Base-by-base conservation (phyloP, 176 grass and related monocot genomes). In the Lolium multiflorum region DNA sequence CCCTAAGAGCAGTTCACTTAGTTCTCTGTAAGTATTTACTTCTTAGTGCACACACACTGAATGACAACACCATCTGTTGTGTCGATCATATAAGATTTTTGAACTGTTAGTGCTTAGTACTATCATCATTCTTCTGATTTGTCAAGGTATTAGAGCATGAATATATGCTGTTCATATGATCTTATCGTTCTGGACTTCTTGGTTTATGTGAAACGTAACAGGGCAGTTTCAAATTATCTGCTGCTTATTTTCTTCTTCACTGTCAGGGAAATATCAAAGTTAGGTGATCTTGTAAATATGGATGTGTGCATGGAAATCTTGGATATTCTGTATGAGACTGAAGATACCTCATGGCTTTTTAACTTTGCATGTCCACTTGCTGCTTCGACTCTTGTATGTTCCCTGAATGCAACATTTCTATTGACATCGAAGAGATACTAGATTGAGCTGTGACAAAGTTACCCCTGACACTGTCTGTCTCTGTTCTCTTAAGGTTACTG, bases 291-390 rank as follows among this genome's bases (percentile, higher is more conserved):
- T 65, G 49, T 98, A 47, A 84, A 85, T 56, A 69, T 95, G 77
- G 88, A 92, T 77, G 88, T 92, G 56, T 95, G 96, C 86, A 95
- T 94, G 88, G 96, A 98, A 41, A 89, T 95, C 72, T 81, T 98
- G 88, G 96, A 98, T 94, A 25, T 98, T 86, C 88, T 98, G 66
- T 95, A 94, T 80, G 96, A 94, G 84, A 85, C 90, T 15, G 93
- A 98, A 88, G 88, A 87, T 13, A 93, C 51, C 17, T 94, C 90
- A 13, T 65, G 77, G 66, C 86, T 95, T 89, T 98, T 98, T 52
- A 78, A 77, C 69, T 84, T 79, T 74, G 88, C 93, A 0, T 88
- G 81, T 69, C 80, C 75, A 57, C 96, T 98, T 86, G 96, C 93
- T 84, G 91, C 93, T 76, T 92, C 93, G 20, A 90, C 89, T 77